Evolutionary conservation across 116 monocot species (phyloP), one percentile per base, ranked within the genome.

Genomic region (Cymodocea nodosa): DNA sequence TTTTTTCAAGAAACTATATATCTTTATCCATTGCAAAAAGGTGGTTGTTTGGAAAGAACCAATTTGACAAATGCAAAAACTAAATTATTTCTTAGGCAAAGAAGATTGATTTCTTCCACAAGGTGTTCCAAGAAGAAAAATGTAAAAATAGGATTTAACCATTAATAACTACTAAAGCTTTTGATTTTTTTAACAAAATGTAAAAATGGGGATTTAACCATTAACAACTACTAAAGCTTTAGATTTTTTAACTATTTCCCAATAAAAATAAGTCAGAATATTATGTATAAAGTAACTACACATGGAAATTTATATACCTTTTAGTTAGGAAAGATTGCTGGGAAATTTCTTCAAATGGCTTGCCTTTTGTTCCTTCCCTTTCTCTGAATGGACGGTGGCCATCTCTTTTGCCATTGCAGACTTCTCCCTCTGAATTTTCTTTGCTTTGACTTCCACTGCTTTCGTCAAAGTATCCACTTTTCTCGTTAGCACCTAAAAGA

Each of bases 381-480:
- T 85, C 44, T 82, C 86, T 39, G 82, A 56, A 52, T 75, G 72
- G 64, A 85, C 71, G 13, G 82, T 58, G 12, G 84, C 83, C 30
- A 81, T 72, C 50, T 90, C 94, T 73, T 89, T 89, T 51, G 81
- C 86, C 71, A 75, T 59, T 34, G 77, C 78, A 68, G 79, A 72
- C 55, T 81, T 81, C 74, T 94, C 94, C 58, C 84, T 75, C 15
- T 82, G 84, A 56, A 80, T 51, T 67, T 87, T 94, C 77, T 78
- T 89, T 63, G 78, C 74, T 67, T 94, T 90, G 14, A 82, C 80
- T 52, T 94, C 94, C 87, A 89, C 86, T 51, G 89, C 86, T 70
- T 84, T 89, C 56, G 57, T 77, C 67, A 84, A 51, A 13, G 90
- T 90, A 22, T 90, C 87, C 23, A 95, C 71, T 71, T 90, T 94